phyloP scores from a whole-genome alignment of 2,329 filamentous ascomycete genomes.

The Pseudogymnoascus sp. region DNA sequence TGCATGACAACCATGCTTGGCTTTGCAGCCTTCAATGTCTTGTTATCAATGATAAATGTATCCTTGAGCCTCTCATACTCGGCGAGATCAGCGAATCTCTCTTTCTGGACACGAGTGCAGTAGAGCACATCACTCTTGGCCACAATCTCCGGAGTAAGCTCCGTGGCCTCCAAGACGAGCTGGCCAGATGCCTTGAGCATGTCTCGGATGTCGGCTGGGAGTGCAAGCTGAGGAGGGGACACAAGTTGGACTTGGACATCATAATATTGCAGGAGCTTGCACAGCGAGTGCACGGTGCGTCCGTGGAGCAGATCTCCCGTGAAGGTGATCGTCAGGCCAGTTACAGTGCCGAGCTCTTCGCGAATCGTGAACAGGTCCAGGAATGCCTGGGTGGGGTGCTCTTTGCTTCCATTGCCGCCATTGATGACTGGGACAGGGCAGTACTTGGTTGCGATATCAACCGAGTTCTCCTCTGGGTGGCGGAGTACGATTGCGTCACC shows the following conservation, averaged over 20 bases:
- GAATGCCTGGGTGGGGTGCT: conserved; percentile 97
- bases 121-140: conserved; percentile 86
- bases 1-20: conserved; percentile 90
- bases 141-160: conserved; percentile 79
- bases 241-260: conserved; percentile 91
- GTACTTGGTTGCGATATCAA: conserved; percentile 76
- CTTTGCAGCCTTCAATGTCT: conserved; percentile 85
- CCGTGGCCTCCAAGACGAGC: conserved; percentile 65
- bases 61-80: conserved; percentile 86
- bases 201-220: conserved; percentile 68
- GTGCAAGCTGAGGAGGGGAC: conserved; percentile 66
- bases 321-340: conserved; percentile 93
- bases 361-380: conserved; percentile 97
- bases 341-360: conserved; percentile 92
- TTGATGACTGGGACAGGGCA: conserved; percentile 92
- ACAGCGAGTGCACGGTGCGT: conserved; percentile 87
- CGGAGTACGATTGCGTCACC: conserved; percentile 92
- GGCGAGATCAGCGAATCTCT: conserved; percentile 74
- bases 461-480: conserved; percentile 75
- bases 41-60: conserved; percentile 82
- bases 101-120: conserved; percentile 94
- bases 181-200: conserved; percentile 67
- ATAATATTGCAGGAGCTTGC: conserved; percentile 92
- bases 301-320: conserved; percentile 88
- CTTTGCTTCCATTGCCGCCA: conserved; percentile 88